Conservation (phyloP, 2,329 filamentous ascomycete genomes). For the Stagonosporopsis chrysanthemi region DNA sequence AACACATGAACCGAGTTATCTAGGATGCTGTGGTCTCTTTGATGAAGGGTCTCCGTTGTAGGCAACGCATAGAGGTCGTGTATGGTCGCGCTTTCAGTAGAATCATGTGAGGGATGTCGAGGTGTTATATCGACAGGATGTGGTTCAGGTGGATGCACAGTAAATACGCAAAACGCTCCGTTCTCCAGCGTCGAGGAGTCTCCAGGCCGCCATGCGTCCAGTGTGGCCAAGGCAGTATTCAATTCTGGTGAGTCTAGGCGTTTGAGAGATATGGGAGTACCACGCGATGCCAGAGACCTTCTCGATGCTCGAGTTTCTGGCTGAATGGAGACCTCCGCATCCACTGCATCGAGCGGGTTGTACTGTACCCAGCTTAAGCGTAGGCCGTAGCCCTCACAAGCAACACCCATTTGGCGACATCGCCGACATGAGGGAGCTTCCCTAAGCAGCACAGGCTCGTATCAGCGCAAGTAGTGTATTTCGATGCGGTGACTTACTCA, state of each 20-base stretch:
- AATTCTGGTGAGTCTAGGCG: constrained; percentile 10
- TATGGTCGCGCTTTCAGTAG: background rate
- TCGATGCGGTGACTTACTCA: constrained; percentile 9
- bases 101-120: background rate
- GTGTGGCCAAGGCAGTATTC: constrained; percentile 5
- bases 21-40: background rate
- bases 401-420: constrained; percentile 10
- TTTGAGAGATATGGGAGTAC: background rate
- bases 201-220: constrained; percentile 16
- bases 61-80: background rate
- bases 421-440: constrained; percentile 15
- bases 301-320: constrained; percentile 5
- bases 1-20: background rate
- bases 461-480: background rate
- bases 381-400: constrained; percentile 21
- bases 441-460: background rate
- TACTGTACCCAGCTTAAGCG: constrained; percentile 19
- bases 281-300: constrained; percentile 1
- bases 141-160: background rate
- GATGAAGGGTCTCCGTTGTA: background rate
- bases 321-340: background rate
- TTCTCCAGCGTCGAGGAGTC: constrained; percentile 1
- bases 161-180: constrained; percentile 17
- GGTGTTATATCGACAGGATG: background rate
- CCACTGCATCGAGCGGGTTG: constrained; percentile 7